Base-by-base conservation (phyloP, 352 stramenopile genomes). In the Phytophthora citricola region DNA sequence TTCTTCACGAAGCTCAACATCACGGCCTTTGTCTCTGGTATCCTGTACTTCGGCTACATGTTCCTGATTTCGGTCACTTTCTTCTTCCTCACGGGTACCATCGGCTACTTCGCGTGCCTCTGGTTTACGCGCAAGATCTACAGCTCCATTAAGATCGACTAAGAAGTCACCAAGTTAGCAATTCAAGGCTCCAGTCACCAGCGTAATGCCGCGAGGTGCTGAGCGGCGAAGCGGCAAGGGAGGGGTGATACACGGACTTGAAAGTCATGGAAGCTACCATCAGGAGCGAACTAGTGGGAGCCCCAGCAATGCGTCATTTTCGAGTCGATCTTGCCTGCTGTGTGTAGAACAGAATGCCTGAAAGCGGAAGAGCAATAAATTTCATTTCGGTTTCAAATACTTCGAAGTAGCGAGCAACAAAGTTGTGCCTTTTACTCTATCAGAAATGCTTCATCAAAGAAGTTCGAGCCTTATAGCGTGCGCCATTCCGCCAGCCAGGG, bases 41-140 rank as follows among this genome's bases (percentile, higher is more conserved):
- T 99, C 59, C 80, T 99, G 44, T 99, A 99, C 88, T 99, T 99
- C 90, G 97, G 97, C 51, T 99, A 99, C 89, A 99, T 99, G 98
- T 87, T 83, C 64, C 96, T 99, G 78, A 97, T 98, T 52, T 99
- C 92, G 58, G 63, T 99, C 56, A 97, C 87, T 24, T 97, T 99
- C 71, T 98, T 99, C 76, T 97, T 99, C 73, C 86, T 99, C 27
- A 99, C 90, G 65, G 97, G 96, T 51, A 97, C 90, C 39, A 94
- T 98, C 48, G 98, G 98, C 47, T 98, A 98, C 78, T 98, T 99
- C 67, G 96, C 95, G 26, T 99, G 97, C 69, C 84, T 99, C 63
- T 99, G 93, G 94, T 99, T 99, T 80, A 98, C 97, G 60, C 90
- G 92, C 52, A 99, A 98, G 88, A 99, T 99, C 72, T 99, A 99